Conservation (phyloP, 176 grass and related monocot species). For the Avena sativa region DNA sequence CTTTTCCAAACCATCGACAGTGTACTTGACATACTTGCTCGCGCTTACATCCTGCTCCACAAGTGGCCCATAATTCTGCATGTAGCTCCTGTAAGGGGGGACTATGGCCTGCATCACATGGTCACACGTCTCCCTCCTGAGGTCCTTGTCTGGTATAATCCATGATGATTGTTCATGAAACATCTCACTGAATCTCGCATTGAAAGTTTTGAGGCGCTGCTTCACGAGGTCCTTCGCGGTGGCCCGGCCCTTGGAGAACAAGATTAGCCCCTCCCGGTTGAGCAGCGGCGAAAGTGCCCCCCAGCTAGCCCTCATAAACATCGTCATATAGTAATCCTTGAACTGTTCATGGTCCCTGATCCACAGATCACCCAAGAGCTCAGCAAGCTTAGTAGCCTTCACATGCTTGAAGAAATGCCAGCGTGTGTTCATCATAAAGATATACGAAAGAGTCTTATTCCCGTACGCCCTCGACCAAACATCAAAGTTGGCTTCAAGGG, state of each 20-base stretch:
- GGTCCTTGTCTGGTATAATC: conserved; percentile 86
- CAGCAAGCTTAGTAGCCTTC: conserved; percentile 71
- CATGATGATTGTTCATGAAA: conserved; percentile 73
- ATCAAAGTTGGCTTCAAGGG: conserved; percentile 80
- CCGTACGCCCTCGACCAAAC: conserved; percentile 73
- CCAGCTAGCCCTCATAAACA: conserved; percentile 89
- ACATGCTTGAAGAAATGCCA: conserved; percentile 85
- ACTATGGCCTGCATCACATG: conserved; percentile 80
- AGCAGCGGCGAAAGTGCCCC: conserved; percentile 66
- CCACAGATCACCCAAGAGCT: conserved; percentile 73
- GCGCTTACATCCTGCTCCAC: conserved; percentile 81
- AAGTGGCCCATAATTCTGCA: conserved; percentile 95
- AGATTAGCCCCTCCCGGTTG: conserved; percentile 80
- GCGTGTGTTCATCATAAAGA: conserved; percentile 90
- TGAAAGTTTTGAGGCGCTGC: conserved; percentile 87
- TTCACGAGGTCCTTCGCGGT: conserved; percentile 88
- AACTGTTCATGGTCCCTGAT: conserved; percentile 79
- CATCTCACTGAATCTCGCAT: conserved; percentile 85
- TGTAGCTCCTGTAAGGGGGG: conserved; percentile 88
- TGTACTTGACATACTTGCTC: conserved; percentile 86
- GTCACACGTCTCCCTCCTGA: conserved; percentile 68
- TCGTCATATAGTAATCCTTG: conserved; percentile 68
- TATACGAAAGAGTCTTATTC: conserved; percentile 47
- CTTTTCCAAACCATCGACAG: conserved; percentile 76
- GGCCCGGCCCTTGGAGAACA: conserved; percentile 90